phyloP scores from a whole-genome alignment of 1,284 basidiomycete genomes.

The Melampsora americana region DNA sequence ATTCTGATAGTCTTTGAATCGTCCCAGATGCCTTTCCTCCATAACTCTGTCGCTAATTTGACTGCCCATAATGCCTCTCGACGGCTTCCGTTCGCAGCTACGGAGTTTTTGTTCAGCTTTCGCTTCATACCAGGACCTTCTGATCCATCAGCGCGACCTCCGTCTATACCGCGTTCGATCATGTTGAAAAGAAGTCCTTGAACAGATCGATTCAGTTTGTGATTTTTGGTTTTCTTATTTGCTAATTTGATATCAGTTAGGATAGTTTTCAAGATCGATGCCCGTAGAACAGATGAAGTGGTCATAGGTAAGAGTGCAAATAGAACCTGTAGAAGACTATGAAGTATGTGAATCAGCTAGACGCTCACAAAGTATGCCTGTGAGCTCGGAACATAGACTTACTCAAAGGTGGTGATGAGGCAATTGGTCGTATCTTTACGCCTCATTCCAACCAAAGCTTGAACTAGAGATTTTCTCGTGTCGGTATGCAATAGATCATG shows the following conservation, averaged over 20 bases:
- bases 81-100: constrained; percentile 58
- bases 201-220: constrained; percentile 92
- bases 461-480: constrained; percentile 74
- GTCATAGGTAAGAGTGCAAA: constrained; percentile 91
- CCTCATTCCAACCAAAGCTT: constrained; percentile 84
- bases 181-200: constrained; percentile 94
- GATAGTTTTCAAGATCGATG: constrained; percentile 88
- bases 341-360: constrained; percentile 23
- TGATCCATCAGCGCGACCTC: constrained; percentile 68
- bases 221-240: constrained; percentile 83
- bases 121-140: constrained; percentile 55
- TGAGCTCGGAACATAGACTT: constrained; percentile 52
- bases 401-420: constrained; percentile 85
- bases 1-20: constrained; percentile 93
- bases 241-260: constrained; percentile 91
- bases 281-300: constrained; percentile 74
- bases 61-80: constrained; percentile 98
- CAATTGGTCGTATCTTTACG: constrained; percentile 67
- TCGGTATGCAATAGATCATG: constrained; percentile 71
- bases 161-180: constrained; percentile 84
- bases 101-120: constrained; percentile 46
- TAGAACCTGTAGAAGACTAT: constrained; percentile 78
- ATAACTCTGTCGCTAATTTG: constrained; percentile 86
- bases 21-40: constrained; percentile 90
- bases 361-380: not conserved